Conservation (phyloP, 2,329 filamentous ascomycete species). For the Trichoderma pleuroti region DNA sequence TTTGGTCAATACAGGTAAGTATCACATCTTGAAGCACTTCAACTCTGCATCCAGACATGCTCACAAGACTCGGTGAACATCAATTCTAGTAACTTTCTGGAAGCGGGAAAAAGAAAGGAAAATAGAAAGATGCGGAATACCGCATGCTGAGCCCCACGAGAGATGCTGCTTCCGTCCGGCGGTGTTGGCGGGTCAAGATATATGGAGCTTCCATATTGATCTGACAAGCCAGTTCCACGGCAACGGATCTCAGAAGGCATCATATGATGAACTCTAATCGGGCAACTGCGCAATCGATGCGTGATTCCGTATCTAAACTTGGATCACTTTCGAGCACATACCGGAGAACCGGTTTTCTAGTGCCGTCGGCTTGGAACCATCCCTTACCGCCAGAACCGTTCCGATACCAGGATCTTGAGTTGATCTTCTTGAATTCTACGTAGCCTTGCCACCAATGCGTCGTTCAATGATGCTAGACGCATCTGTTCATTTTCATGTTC, state of each 20-base stretch:
- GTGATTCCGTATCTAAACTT: not conserved
- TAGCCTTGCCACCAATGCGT: not conserved
- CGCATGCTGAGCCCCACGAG: not conserved
- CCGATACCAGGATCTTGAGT: not conserved
- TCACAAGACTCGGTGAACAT: not conserved
- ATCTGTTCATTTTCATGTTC: not conserved
- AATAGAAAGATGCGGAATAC: not conserved
- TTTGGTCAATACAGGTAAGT: not conserved
- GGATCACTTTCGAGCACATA: not conserved
- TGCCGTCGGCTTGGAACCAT: not conserved
- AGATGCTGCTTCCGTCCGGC: not conserved
- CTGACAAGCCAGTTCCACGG: not conserved
- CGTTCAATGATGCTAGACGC: not conserved
- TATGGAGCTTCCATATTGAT: not conserved
- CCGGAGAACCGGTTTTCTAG: not conserved
- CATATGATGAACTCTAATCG: not conserved
- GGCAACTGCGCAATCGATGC: constrained; percentile 11
- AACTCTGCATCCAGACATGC: not conserved
- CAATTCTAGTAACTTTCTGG: not conserved
- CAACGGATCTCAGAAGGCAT: not conserved
- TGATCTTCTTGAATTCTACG: not conserved
- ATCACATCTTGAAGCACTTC: not conserved
- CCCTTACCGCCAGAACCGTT: not conserved
- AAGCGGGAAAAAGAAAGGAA: not conserved
- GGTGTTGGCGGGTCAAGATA: not conserved